Conservation (phyloP, 208 protist genomes). For the Phytomonas francai region DNA sequence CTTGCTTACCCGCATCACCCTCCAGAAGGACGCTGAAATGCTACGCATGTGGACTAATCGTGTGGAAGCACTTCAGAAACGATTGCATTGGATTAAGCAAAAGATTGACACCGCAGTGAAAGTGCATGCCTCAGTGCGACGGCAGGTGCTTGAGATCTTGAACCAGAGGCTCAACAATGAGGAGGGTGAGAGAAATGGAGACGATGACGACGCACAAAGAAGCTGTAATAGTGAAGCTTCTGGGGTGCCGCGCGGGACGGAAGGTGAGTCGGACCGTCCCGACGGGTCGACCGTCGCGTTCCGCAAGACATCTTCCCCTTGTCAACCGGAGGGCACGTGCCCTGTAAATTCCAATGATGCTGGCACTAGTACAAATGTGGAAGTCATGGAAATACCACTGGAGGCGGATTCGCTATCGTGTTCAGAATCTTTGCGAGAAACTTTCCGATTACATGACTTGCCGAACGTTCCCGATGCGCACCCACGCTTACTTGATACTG, state of each 20-base stretch:
- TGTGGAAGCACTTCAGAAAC: background rate
- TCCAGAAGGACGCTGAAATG: background rate
- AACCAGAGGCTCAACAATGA: conserved; percentile 3
- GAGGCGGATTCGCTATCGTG: background rate
- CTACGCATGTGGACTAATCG: background rate
- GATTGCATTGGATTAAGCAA: background rate
- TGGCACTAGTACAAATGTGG: background rate
- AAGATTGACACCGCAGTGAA: background rate
- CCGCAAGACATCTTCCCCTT: background rate
- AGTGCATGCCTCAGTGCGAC: background rate
- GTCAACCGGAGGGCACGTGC: background rate
- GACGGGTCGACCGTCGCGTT: background rate
- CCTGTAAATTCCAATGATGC: background rate
- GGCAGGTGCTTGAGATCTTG: background rate
- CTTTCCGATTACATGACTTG: background rate
- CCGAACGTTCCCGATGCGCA: background rate
- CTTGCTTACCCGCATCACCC: background rate
- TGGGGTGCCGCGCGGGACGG: background rate
- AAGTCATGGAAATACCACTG: background rate
- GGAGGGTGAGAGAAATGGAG: background rate
- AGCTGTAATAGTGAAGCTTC: background rate
- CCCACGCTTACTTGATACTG: background rate
- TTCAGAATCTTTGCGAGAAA: background rate
- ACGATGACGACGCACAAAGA: background rate
- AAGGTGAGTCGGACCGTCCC: background rate